Evolutionary conservation across 768 basidiomycete species (phyloP).

Genomic region (Podaxis sp.): DNA sequence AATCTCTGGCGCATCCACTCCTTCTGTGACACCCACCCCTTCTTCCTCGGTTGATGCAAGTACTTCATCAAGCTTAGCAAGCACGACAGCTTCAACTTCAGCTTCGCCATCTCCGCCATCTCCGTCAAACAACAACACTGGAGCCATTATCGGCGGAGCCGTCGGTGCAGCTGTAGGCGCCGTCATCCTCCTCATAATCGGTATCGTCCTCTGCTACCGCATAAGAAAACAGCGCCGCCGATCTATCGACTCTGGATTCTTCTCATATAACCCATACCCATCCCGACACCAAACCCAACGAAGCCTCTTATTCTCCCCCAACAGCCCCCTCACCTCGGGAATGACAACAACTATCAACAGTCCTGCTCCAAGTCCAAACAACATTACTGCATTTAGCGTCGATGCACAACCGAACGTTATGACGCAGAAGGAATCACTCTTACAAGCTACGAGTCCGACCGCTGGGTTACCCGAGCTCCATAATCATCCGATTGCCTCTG

Average conservation of each 20-base stretch:
- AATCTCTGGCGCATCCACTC: conserved; percentile 9
- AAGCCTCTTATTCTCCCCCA: not conserved
- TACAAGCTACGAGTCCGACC: not conserved
- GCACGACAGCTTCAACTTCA: conserved; percentile 15
- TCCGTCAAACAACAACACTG: conserved; percentile 8
- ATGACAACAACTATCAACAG: not conserved
- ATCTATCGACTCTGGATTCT: conserved; percentile 16
- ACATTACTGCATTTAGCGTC: conserved; percentile 1
- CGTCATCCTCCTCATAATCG: conserved; percentile 10
- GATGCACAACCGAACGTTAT: not conserved
- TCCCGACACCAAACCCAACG: not conserved
- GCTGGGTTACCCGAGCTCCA: not conserved
- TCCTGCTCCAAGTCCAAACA: conserved; percentile 1
- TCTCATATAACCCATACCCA: conserved; percentile 18
- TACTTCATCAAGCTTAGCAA: conserved; percentile 5
- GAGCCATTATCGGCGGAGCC: conserved; percentile 23
- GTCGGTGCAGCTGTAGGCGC: conserved; percentile 20
- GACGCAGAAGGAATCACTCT: not conserved
- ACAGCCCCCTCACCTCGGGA: not conserved
- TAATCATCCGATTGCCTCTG: not conserved
- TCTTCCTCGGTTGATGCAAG: conserved; percentile 2
- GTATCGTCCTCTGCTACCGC: conserved; percentile 15
- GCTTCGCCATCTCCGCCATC: conserved; percentile 11
- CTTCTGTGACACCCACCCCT: conserved; percentile 13
- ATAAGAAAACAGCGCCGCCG: conserved; percentile 11